These are phyloP conservation scores for Xylariaceae sp. DNA, from an alignment of 2,329 filamentous ascomycete genomes.

Conservation along the genomic window DNA sequence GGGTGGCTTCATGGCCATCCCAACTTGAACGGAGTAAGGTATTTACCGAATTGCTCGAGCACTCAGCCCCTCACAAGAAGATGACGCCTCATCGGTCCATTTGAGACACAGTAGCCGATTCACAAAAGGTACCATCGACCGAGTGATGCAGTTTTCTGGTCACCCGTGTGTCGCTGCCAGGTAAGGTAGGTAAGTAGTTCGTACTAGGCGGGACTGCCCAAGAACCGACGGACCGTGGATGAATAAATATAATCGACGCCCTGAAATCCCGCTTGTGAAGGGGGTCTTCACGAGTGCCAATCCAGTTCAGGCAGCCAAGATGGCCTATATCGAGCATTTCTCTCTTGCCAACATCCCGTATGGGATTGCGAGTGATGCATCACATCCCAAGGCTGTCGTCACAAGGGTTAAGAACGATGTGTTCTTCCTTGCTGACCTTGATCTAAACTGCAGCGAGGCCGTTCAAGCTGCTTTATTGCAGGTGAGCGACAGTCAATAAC, in stretches of 20 bases:
- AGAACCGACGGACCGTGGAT: not conserved
- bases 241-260: not conserved
- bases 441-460: conserved; percentile 15
- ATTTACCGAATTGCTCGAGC: too few relatives aligned
- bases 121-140: too few relatives aligned
- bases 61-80: too few relatives aligned
- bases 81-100: too few relatives aligned
- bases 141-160: too few relatives aligned
- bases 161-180: not conserved
- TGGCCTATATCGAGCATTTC: conserved; percentile 38
- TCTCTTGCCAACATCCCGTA: conserved; percentile 49
- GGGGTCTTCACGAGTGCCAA: not conserved
- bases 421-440: conserved; percentile 45
- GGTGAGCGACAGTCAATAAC: conserved; percentile 6
- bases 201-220: too few relatives aligned
- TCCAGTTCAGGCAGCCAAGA: not conserved
- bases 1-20: too few relatives aligned
- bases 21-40: too few relatives aligned
- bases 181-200: too few relatives aligned
- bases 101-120: too few relatives aligned
- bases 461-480: conserved; percentile 15
- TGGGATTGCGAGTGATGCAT: conserved; percentile 42
- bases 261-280: not conserved
- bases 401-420: conserved; percentile 47
- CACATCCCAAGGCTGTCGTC: conserved; percentile 39